Base-by-base conservation (phyloP, 1,139 yeast genomes). In the Barnettozyma hawaiiensis region DNA sequence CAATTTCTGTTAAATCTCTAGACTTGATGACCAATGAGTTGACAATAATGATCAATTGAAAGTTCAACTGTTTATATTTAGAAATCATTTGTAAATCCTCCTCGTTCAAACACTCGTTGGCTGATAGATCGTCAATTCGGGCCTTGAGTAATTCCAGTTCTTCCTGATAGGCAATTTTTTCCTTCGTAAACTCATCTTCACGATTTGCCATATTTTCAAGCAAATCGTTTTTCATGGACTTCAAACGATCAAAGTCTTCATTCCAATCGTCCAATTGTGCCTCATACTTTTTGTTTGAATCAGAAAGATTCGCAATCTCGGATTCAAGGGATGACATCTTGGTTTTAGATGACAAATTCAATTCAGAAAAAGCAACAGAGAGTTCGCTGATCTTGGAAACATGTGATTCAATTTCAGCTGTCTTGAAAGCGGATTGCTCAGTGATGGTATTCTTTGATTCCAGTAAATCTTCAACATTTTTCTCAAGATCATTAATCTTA, bases 131-230 rank as follows among this genome's bases (percentile, higher is more conserved):
- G 43, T 81, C 77, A 28, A 70, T 42, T 35, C 66, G 64, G 24
- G 58, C 47, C 41, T 66, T 68, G 38, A 81, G 60, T 9, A 61
- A 62, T 31, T 69, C 71, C 36, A 79, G 67, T 46, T 81, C 84
- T 11, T 66, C 66, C 45, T 71, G 75, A 29, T 75, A 67, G 3
- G 61, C 51, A 35, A 69, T 68, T 5, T 82, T 65, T 54, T 82
- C 90, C 28, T 67, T 67, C 2, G 70, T 64, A 49, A 75, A 75
- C 42, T 81, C 87, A 4, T 62, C 57, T 50, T 84, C 90, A 48
- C 82, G 75, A 21, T 80, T 71, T 1, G 81, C 64, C 75, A 83
- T 70, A 53, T 83, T 83, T 8, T 81, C 85, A 31, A 81, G 60
- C 22, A 83, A 63, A 52, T 83, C 89, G 26, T 71, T 67, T 54